phyloP scores from a whole-genome alignment of 2,329 filamentous ascomycete species.

The Chrysosporium keratinophilum region DNA sequence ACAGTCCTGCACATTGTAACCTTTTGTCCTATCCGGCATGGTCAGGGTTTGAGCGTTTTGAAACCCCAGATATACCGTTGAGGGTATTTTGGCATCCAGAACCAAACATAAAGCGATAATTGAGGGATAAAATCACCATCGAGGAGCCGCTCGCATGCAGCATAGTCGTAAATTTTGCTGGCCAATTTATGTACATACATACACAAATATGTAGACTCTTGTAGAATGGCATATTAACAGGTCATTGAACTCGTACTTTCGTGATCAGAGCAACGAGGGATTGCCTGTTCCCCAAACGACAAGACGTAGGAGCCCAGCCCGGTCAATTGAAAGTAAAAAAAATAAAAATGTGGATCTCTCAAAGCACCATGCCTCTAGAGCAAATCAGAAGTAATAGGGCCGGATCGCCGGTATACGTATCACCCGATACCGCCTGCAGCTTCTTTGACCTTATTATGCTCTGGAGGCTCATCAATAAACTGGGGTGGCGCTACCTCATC shows the following conservation, averaged over 20 bases:
- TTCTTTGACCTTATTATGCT: conserved; percentile 69
- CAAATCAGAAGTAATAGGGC: neutral
- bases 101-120: too few species aligned
- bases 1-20: conserved; percentile 70
- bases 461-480: conserved; percentile 86
- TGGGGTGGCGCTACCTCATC: conserved; percentile 73
- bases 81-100: neutral
- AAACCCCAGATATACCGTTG: neutral
- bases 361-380: neutral
- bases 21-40: conserved; percentile 49
- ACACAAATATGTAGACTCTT: too few species aligned
- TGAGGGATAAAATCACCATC: too few species aligned
- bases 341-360: neutral
- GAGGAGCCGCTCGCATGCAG: too few species aligned
- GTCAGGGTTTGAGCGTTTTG: conserved; percentile 1
- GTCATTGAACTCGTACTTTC: too few species aligned
- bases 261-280: too few species aligned
- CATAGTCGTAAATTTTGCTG: too few species aligned
- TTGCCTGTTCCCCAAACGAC: too few species aligned
- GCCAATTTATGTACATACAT: too few species aligned
- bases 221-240: too few species aligned
- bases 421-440: conserved; percentile 43
- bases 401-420: neutral
- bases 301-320: too few species aligned
- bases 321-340: too few species aligned